Conservation (phyloP, 73 alveolate genomes). For the Blepharisma japonicum region DNA sequence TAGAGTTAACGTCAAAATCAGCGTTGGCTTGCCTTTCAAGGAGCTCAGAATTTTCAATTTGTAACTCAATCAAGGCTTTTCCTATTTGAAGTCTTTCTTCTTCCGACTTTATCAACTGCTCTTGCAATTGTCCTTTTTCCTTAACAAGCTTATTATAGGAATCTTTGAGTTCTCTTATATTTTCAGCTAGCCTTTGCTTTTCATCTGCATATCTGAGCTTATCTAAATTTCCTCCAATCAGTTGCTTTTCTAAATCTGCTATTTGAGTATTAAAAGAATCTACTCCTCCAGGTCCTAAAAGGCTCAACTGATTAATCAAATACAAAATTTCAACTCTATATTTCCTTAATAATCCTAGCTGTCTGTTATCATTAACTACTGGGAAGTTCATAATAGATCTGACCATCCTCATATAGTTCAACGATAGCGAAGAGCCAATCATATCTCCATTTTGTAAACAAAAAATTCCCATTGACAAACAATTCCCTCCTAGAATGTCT, state of each 20-base stretch:
- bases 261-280: conserved; percentile 67
- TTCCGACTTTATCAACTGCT: conserved; percentile 72
- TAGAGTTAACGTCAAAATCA: conserved; percentile 84
- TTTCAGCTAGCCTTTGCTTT: conserved; percentile 56
- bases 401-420: conserved; percentile 85
- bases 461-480: conserved; percentile 89
- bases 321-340: conserved; percentile 85
- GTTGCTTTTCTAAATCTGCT: conserved; percentile 74
- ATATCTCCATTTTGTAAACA: conserved; percentile 92
- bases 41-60: conserved; percentile 74
- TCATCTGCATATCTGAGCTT: conserved; percentile 80
- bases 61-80: conserved; percentile 73
- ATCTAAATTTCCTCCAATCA: conserved; percentile 72
- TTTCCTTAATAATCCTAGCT: conserved; percentile 89
- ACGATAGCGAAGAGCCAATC: conserved; percentile 81
- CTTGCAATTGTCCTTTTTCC: conserved; percentile 76
- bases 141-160: conserved; percentile 75
- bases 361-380: conserved; percentile 91
- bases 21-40: conserved; percentile 68
- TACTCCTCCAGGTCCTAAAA: conserved; percentile 75
- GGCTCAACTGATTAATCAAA: conserved; percentile 72
- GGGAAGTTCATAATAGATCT: conserved; percentile 88
- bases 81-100: conserved; percentile 77
- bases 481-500: conserved; percentile 96
- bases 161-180: conserved; percentile 73